Conservation (phyloP, 768 basidiomycete genomes). For the Paxillus involutus region DNA sequence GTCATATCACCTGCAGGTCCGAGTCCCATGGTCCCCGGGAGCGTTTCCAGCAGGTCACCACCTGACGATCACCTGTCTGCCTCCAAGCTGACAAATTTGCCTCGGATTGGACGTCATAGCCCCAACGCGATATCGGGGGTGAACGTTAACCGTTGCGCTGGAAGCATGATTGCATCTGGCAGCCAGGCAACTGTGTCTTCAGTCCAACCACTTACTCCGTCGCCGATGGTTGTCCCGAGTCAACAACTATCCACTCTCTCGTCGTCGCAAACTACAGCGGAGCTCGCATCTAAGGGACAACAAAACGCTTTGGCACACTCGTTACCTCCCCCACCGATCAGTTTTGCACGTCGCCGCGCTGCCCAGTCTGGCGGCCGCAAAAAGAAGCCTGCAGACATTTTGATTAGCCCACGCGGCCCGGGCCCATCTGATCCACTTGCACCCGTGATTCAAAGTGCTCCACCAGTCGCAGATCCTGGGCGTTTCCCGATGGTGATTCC, state of each 20-base stretch:
- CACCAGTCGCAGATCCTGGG: conserved; percentile 51
- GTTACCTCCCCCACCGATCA: conserved; percentile 69
- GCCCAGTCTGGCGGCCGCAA: conserved; percentile 57
- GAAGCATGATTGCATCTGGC: conserved; percentile 22
- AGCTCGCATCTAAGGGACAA: conserved; percentile 24
- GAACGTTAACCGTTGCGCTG: conserved; percentile 23
- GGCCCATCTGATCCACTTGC: conserved; percentile 52
- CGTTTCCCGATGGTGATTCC: conserved; percentile 66
- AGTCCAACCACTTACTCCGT: conserved; percentile 21
- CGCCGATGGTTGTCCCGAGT: conserved; percentile 25
- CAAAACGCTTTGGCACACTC: conserved; percentile 32
- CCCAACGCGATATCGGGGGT: conserved; percentile 29
- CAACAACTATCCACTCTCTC: conserved; percentile 19
- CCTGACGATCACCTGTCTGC: conserved; percentile 25
- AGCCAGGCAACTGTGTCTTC: conserved; percentile 25
- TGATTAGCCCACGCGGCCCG: conserved; percentile 69
- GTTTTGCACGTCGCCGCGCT: conserved; percentile 74
- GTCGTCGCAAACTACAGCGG: conserved; percentile 15
- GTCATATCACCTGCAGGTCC: conserved; percentile 32
- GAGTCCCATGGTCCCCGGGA: conserved; percentile 18
- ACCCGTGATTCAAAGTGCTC: conserved; percentile 76
- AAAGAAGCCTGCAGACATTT: conserved; percentile 77
- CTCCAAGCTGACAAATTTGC: conserved; percentile 23
- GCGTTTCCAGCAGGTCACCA: conserved; percentile 25
- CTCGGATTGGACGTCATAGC: conserved; percentile 38